Evolutionary conservation across 345 rosid species (phyloP), one percentile per base, ranked within the genome.

Genomic region (Bretschneidera sinensis): DNA sequence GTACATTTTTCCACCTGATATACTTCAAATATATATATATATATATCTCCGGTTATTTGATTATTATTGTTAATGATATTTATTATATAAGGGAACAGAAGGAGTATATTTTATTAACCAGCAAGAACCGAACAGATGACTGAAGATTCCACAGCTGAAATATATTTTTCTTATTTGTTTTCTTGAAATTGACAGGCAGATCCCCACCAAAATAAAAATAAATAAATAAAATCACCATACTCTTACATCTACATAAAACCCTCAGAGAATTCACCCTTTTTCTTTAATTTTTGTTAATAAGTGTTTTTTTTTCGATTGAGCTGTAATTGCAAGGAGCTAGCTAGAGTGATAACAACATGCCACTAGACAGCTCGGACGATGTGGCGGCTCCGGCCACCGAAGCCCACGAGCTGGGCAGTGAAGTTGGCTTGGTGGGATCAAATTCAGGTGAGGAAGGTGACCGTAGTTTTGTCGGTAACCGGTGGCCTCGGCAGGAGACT

Each of bases 401-500:
- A 22, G 59, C 52, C 25, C 61, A 17, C 48, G 71, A 53, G 45
- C 9, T 9, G 33, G 65, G 20, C 51, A 60, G 28, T 28, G 75
- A 39, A 51, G 55, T 25, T 15, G 71, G 63, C 19, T 67, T 55
- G 8, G 62, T 43, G 21, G 65, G 54, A 21, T 63, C 77, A 9
- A 72, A 64, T 62, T 71, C 85, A 31, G 84, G 79, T 5, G 81
- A 70, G n/a, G 86, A 83, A 45, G 75, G 86, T 55, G 78, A 69
- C 64, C 78, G 85, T 71, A 52, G 69, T 15, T 65, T 78, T 4
- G 86, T 85, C 8, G 96, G 92, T 3, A 86, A 81, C 75, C 81
- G 96, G 61, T 89, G 96, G 96, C 94, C 96, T 0, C 67, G 88
- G 48, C 87, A 84, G 58, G 88, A 89, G 69, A 79, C 96, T 66